Conservation (phyloP, 495 filamentous ascomycete species). For the Filosporella fistucella region DNA sequence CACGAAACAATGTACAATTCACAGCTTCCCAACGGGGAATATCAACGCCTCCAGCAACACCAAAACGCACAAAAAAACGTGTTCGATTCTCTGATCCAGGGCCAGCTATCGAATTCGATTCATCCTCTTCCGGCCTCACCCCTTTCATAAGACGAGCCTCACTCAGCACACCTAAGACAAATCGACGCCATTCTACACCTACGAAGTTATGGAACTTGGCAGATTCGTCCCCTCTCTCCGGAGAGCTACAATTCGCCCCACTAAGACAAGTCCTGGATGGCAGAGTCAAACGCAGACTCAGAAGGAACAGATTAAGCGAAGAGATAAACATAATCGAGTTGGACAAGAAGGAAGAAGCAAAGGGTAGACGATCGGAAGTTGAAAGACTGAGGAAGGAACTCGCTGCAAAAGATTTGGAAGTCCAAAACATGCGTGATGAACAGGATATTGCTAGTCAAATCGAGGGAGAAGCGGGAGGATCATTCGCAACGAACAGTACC, state of each 20-base stretch:
- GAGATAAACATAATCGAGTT: constrained; percentile 64
- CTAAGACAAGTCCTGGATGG: constrained; percentile 65
- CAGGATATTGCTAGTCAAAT: constrained; percentile 23
- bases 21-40: constrained; percentile 10
- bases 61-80: constrained; percentile 46
- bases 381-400: constrained; percentile 49
- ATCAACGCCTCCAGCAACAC: constrained; percentile 24
- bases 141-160: constrained; percentile 59
- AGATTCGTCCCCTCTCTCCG: constrained; percentile 21
- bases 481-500: constrained; percentile 6
- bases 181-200: constrained; percentile 39
- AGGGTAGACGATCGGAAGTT: constrained; percentile 34
- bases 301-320: constrained; percentile 67
- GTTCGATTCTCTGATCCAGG: constrained; percentile 74
- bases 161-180: constrained; percentile 41
- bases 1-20: constrained; percentile 8
- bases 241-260: constrained; percentile 57
- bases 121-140: constrained; percentile 59
- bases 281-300: constrained; percentile 66
- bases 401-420: constrained; percentile 43
- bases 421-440: constrained; percentile 26
- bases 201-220: constrained; percentile 12
- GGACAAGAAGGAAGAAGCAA: constrained; percentile 44
- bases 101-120: constrained; percentile 32
- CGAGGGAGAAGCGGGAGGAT: constrained; percentile 16